Conservation (phyloP, 1,284 basidiomycete species). For the Puccinia polysora region DNA sequence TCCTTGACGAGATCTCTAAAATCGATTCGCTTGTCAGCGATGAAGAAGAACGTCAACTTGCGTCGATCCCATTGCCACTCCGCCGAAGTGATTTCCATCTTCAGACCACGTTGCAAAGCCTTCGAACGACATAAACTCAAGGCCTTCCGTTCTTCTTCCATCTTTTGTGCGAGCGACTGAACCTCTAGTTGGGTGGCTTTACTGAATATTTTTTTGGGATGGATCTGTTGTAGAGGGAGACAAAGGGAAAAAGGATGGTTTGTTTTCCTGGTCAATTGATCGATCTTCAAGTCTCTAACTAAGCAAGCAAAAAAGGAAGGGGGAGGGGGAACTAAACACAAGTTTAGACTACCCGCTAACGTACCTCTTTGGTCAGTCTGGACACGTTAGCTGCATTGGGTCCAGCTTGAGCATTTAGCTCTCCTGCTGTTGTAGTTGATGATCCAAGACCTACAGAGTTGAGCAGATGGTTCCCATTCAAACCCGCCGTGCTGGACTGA, state of each 20-base stretch:
- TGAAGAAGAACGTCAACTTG: constrained; percentile 95
- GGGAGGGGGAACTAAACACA: neutral
- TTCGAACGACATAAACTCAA: constrained; percentile 84
- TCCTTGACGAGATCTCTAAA: constrained; percentile 92
- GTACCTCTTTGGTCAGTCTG: constrained; percentile 32
- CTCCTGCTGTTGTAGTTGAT: neutral
- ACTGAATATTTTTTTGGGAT: constrained; percentile 93
- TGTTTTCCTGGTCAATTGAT: neutral
- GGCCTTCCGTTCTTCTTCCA: constrained; percentile 86
- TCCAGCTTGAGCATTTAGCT: neutral
- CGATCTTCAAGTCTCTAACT: constrained; percentile 13
- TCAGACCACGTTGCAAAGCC: constrained; percentile 72
- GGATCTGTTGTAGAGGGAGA: constrained; percentile 72
- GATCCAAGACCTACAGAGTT: constrained; percentile 19
- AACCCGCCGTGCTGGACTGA: too few relatives aligned
- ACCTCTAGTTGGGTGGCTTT: constrained; percentile 80
- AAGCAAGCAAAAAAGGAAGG: constrained; percentile 44
- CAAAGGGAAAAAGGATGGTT: neutral
- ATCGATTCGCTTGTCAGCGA: constrained; percentile 91
- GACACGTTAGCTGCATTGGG: neutral
- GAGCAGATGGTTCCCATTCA: constrained; percentile 56
- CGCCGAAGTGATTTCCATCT: constrained; percentile 96
- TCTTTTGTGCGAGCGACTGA: constrained; percentile 70
- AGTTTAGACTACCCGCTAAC: neutral
- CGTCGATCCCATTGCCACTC: constrained; percentile 98